Base-by-base conservation (phyloP, 2,329 filamentous ascomycete genomes). In the Aspergillus flavus region DNA sequence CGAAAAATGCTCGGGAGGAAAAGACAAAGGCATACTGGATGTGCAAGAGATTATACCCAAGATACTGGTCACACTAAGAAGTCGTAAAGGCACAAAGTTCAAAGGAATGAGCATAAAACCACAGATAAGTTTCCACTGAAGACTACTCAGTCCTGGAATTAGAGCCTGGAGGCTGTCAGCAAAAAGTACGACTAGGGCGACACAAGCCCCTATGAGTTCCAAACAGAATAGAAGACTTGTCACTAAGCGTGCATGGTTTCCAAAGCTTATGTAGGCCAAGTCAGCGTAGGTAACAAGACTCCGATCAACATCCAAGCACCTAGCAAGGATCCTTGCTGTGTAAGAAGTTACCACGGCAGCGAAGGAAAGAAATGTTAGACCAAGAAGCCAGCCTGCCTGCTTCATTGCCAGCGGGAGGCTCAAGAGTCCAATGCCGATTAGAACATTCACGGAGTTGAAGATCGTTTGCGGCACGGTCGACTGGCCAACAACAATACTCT, bases 401-500 rank as follows among this genome's bases (percentile, higher is more conserved):
- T 89, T 92, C 72, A 98, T 83, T 6, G 92, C 94, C 73, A 98
- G 85, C 6, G 94, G 95, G 59, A 99, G 82, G 77, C 92, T 96
- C 57, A 99, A 84, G 34, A 99, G 81, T 0, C 94, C 94, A 34
- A 99, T 90, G 19, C 94, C 94, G 65, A 97, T 94, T 63, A 97
- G 82, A 57, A 96, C 92, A 69, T 97, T 97, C 75, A 94, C 94
- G 3, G 93, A 96, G 79, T 99, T 99, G 83, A 98, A 96, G 66
- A 97, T 86, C 7, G 94, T 98, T 80, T 98, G 94, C 0, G 93
- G 93, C 19, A 98, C 84, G 1, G 94, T 99, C n/a, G 93, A 96
- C 80, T 96, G 93, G 45, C 94, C 94, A 65, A 96, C 91, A 2
- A 97, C 89, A 2, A 94, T 86, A 69, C 94, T 86, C 61, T 97